These are phyloP conservation scores for Monosporozyma aquatica DNA, from an alignment of 805 yeast species.

Conservation along the genomic window DNA sequence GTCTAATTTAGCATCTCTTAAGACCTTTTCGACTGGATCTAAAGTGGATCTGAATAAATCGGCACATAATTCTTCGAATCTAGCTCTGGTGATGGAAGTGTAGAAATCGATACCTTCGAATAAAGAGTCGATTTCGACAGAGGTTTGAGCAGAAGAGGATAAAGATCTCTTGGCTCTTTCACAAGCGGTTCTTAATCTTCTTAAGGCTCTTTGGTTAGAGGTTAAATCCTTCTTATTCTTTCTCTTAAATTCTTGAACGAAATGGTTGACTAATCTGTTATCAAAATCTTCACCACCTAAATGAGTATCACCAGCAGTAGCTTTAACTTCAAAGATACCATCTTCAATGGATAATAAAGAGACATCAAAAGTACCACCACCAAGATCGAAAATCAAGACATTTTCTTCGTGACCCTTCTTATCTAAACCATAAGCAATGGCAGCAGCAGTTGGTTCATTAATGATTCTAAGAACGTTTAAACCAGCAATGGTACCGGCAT, in stretches of 20 bases:
- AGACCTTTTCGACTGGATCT: slow-evolving; percentile 94
- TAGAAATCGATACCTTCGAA: slow-evolving; percentile 96
- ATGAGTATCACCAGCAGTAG: slow-evolving; percentile 76
- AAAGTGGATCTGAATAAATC: slow-evolving; percentile 91
- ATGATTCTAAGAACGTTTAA: slow-evolving; percentile 87
- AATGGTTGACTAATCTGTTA: slow-evolving; percentile 89
- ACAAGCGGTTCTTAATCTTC: slow-evolving; percentile 98
- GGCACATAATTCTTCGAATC: slow-evolving; percentile 96
- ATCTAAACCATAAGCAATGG: slow-evolving; percentile 92
- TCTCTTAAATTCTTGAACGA: slow-evolving; percentile 93
- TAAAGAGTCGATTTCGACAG: slow-evolving; percentile 92
- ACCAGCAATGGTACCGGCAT: slow-evolving; percentile 93
- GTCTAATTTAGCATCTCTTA: slow-evolving; percentile 87
- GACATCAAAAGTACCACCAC: slow-evolving; percentile 99
- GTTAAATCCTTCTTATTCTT: slow-evolving; percentile 94
- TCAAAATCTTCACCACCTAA: slow-evolving; percentile 99
- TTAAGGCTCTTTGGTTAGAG: slow-evolving; percentile 89
- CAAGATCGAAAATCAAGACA: slow-evolving; percentile 88
- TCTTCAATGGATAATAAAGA: slow-evolving; percentile 88
- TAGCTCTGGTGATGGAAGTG: slow-evolving; percentile 96
- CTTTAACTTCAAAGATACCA: slow-evolving; percentile 95
- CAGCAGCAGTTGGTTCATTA: slow-evolving; percentile 95
- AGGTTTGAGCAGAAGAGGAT: slow-evolving; percentile 94
- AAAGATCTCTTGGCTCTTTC: slow-evolving; percentile 99
- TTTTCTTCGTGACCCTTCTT: slow-evolving; percentile 67